Evolutionary conservation across 768 basidiomycete species (phyloP).

Genomic region (Macrolepiota albuminosa): DNA sequence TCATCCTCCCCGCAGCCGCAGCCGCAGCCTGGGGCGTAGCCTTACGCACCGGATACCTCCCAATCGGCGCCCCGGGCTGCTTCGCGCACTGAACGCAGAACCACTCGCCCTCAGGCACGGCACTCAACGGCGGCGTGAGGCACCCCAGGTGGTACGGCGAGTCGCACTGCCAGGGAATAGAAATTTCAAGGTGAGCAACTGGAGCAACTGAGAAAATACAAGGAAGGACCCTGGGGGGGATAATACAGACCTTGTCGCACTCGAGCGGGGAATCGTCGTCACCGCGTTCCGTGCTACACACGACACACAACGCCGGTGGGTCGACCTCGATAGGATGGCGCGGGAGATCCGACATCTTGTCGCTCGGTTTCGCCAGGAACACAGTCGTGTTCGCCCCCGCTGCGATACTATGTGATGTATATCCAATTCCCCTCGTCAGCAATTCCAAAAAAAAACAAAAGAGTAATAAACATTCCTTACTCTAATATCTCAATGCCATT

Average conservation of each 20-base stretch:
- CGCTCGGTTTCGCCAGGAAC: constrained; percentile 74
- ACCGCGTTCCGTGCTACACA: constrained; percentile 66
- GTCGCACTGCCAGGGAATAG: constrained; percentile 63
- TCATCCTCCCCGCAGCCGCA: constrained; percentile 5
- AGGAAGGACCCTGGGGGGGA: background rate
- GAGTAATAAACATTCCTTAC: constrained; percentile 33
- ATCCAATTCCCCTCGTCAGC: background rate
- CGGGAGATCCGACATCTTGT: constrained; percentile 71
- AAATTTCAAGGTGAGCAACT: too few relatives aligned
- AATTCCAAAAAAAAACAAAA: too few relatives aligned
- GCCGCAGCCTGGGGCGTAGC: constrained; percentile 5
- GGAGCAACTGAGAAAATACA: background rate
- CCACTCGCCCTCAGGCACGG: constrained; percentile 88
- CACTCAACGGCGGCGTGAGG: constrained; percentile 69
- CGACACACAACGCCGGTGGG: constrained; percentile 63
- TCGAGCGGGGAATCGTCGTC: constrained; percentile 74
- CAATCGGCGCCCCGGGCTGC: constrained; percentile 53
- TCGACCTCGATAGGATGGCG: constrained; percentile 74
- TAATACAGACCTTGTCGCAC: constrained; percentile 75
- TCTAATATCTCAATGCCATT: constrained; percentile 75
- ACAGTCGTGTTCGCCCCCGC: constrained; percentile 85
- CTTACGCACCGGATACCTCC: constrained; percentile 28
- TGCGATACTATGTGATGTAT: constrained; percentile 49
- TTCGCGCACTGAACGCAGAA: constrained; percentile 76
- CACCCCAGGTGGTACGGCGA: constrained; percentile 82